Conservation (phyloP, 2,329 filamentous ascomycete species). For the Colletotrichum kahawae region DNA sequence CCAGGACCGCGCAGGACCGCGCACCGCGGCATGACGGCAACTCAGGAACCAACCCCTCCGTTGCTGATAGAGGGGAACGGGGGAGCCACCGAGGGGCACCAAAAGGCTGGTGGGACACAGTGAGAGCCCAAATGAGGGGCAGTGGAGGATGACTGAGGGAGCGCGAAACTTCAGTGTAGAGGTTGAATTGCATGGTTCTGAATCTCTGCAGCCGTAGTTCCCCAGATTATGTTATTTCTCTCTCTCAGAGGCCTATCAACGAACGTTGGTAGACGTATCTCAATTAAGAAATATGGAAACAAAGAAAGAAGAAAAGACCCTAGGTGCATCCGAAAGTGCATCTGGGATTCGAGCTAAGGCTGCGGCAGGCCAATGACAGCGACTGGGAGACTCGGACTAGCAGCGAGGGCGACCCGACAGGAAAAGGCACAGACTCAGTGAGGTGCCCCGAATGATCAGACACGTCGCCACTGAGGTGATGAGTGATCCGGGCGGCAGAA, state of each 20-base stretch:
- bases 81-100: neutral
- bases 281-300: neutral
- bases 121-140: neutral
- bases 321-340: slow-evolving; percentile 12
- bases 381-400: neutral
- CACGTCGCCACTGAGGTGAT: neutral
- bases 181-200: neutral
- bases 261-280: neutral
- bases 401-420: neutral
- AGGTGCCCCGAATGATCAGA: neutral
- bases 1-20: neutral
- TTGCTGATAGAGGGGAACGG: neutral
- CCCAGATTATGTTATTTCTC: neutral
- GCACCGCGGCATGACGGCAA: neutral
- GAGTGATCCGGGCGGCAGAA: neutral
- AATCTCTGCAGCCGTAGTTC: neutral
- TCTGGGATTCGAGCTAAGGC: neutral
- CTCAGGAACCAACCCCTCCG: slow-evolving; percentile 19
- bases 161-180: neutral
- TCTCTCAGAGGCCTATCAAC: neutral
- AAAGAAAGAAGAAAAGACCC: slow-evolving; percentile 7
- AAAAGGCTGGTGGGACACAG: neutral
- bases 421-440: neutral
- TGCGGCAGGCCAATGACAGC: neutral
- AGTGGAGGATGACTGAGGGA: neutral